phyloP scores from a whole-genome alignment of 2,329 filamentous ascomycete genomes.

The Clathrospora elynae region DNA sequence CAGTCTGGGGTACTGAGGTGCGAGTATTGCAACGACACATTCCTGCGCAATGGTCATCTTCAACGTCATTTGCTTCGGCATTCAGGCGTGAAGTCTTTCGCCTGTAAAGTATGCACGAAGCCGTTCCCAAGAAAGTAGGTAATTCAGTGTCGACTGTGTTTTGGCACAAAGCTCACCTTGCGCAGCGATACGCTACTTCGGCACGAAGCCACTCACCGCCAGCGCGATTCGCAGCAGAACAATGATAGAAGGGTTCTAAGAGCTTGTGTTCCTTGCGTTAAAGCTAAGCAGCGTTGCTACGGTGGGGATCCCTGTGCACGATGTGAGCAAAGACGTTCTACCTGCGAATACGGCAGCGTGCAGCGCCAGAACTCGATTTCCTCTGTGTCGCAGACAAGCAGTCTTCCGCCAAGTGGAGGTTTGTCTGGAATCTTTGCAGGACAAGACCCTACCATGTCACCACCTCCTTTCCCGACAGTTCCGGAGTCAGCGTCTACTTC shows the following conservation, averaged over 20 bases:
- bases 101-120: neutral
- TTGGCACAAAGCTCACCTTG: too few relatives aligned
- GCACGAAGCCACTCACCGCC: neutral
- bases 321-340: neutral
- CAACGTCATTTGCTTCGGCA: constrained; percentile 2
- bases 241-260: neutral
- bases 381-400: too few relatives aligned
- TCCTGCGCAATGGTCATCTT: constrained; percentile 1
- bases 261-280: constrained; percentile 1
- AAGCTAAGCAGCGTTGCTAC: neutral
- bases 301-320: neutral
- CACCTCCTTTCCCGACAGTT: too few relatives aligned
- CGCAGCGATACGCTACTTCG: too few relatives aligned
- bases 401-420: too few relatives aligned
- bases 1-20: neutral
- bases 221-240: neutral
- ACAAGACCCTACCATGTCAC: too few relatives aligned
- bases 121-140: neutral
- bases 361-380: too few relatives aligned
- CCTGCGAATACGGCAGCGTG: too few relatives aligned
- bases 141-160: too few relatives aligned
- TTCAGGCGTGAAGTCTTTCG: constrained; percentile 1
- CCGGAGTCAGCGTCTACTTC: too few relatives aligned
- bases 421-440: too few relatives aligned
- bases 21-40: neutral